A percentile compares a stretch with the other conserved stretches of the same genome.
phyloP scores from a whole-genome alignment of 2,329 filamentous ascomycete species.

The Huntiella abstrusa region DNA sequence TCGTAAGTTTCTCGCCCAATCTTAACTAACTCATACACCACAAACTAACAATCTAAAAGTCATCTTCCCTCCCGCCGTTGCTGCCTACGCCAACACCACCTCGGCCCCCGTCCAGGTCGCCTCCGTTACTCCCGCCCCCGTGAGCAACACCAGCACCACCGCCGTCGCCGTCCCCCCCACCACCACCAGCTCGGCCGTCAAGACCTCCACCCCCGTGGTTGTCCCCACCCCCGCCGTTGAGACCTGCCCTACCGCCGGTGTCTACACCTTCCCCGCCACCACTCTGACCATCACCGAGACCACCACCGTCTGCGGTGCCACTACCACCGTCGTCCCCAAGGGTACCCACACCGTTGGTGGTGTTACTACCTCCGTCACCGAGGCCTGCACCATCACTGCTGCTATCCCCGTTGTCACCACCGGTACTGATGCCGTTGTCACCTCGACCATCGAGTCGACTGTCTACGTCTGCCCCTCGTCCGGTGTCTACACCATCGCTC shows the following conservation, averaged over 20 bases:
- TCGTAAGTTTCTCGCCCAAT: conserved; percentile 27
- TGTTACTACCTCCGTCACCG: conserved; percentile 51
- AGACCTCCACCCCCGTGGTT: conserved; percentile 18
- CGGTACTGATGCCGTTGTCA: conserved; percentile 35
- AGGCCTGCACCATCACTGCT: conserved; percentile 48
- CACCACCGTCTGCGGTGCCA: conserved; percentile 46
- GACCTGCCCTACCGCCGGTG: conserved; percentile 45
- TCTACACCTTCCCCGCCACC: conserved; percentile 57
- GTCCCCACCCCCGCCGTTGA: conserved; percentile 32
- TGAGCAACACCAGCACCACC: neutral
- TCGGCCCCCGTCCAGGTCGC: neutral
- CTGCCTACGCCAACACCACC: conserved; percentile 3
- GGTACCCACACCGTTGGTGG: conserved; percentile 54
- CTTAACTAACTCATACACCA: neutral
- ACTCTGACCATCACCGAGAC: conserved; percentile 48
- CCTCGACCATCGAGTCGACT: conserved; percentile 49
- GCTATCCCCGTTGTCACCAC: conserved; percentile 49
- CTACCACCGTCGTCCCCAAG: conserved; percentile 39
- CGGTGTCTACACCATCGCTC: conserved; percentile 59
- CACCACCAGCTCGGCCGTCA: conserved; percentile 21
- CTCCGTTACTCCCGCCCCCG: neutral
- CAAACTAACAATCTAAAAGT: neutral
- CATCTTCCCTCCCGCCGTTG: conserved; percentile 13
- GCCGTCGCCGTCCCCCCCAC: conserved; percentile 14
- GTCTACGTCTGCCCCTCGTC: conserved; percentile 54